A percentile compares a stretch with the other conserved stretches of the same genome.
Conservation (phyloP, 805 yeast species). For the Tetrapisispora phaffii region DNA sequence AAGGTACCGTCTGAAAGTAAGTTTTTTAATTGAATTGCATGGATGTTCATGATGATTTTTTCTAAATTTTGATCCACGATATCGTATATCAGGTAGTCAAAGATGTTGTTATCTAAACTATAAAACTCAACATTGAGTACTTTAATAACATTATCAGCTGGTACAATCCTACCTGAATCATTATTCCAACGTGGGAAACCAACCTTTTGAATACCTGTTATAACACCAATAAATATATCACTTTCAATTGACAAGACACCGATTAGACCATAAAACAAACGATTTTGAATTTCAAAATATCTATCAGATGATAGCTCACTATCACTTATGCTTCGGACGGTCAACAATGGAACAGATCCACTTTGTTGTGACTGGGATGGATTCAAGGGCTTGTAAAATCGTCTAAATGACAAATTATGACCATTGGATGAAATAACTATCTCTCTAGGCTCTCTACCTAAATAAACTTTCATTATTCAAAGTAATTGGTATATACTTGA, state of each 20-base stretch:
- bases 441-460: conserved; percentile 58
- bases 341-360: conserved; percentile 15
- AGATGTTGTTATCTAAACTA: conserved; percentile 49
- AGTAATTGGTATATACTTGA: no score
- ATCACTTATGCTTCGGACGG: conserved; percentile 39
- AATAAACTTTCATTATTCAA: conserved; percentile 50
- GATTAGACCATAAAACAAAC: conserved; percentile 43
- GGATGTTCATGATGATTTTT: conserved; percentile 55
- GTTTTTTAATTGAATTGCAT: conserved; percentile 61
- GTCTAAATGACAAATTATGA: conserved; percentile 50
- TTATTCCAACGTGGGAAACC: conserved; percentile 44
- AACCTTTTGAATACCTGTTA: conserved; percentile 43
- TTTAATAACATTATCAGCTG: conserved; percentile 42
- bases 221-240: conserved; percentile 46
- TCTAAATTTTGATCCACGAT: conserved; percentile 20
- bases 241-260: conserved; percentile 52
- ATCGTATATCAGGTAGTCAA: conserved; percentile 33
- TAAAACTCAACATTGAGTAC: conserved; percentile 56
- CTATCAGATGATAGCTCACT: conserved; percentile 28
- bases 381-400: conserved; percentile 12
- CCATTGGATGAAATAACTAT: conserved; percentile 53
- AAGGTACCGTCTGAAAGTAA: conserved; percentile 77
- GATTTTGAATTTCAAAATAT: conserved; percentile 33
- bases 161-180: conserved; percentile 13
- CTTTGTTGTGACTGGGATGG: conserved; percentile 16